These are phyloP conservation scores for Phytophthora hybrid DNA, from an alignment of 352 stramenopile genomes.

Conservation along the genomic window DNA sequence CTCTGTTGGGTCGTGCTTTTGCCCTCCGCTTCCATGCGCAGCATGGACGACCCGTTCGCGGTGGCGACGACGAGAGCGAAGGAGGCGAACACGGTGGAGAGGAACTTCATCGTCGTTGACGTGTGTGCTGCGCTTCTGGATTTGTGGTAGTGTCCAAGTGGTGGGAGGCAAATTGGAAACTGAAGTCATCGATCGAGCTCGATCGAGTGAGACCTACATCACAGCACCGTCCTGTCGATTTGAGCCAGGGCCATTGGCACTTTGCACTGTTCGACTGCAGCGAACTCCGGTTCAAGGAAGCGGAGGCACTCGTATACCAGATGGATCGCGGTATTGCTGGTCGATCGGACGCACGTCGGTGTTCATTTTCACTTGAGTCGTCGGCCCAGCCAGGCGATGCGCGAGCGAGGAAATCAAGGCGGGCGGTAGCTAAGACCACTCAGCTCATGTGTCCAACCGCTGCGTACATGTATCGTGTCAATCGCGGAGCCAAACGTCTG, in stretches of 20 bases:
- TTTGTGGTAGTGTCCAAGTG: no score
- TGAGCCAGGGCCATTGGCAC: not conserved
- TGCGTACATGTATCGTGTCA: not conserved
- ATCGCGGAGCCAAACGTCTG: not conserved
- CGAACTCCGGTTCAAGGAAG: not conserved
- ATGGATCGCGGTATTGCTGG: not conserved
- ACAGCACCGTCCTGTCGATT: not conserved
- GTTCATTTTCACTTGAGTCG: not conserved
- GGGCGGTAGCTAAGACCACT: not conserved
- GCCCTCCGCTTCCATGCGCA: no score
- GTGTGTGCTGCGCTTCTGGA: no score
- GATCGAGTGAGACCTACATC: not conserved
- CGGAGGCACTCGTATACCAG: not conserved
- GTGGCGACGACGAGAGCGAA: not conserved
- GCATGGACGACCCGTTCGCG: not conserved
- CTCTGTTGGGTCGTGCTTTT: no score
- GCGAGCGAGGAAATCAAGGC: not conserved
- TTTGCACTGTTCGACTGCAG: not conserved
- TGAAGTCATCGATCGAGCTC: not conserved
- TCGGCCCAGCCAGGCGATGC: not conserved
- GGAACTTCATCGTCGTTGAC: not conserved
- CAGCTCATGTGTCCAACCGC: not conserved
- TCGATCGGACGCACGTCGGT: not conserved
- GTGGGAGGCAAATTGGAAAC: slow-evolving; percentile 1
- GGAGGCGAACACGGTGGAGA: not conserved